Percentiles rank a stretch among this genome's conserved stretches.
phyloP scores from a whole-genome alignment of 768 basidiomycete species.

The Lactifluus subvellereus region DNA sequence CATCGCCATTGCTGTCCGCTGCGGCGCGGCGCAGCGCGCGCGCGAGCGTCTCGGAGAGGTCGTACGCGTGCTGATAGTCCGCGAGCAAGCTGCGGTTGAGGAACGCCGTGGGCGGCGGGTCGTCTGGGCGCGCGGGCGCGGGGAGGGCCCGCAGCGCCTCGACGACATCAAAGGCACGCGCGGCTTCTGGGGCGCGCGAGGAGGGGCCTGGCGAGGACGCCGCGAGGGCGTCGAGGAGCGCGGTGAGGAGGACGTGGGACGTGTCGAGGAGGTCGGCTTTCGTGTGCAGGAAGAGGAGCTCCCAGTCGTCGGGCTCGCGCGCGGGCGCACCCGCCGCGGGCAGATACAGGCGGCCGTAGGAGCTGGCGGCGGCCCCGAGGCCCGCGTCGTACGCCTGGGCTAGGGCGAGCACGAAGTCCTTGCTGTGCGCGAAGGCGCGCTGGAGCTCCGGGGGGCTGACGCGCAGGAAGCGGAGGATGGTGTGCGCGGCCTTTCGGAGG shows the following conservation, averaged over 20 bases:
- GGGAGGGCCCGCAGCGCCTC: slow-evolving; percentile 52
- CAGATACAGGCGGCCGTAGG: slow-evolving; percentile 52
- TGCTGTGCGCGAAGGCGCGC: slow-evolving; percentile 48
- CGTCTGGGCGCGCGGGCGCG: slow-evolving; percentile 19
- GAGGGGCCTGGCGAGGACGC: slow-evolving; percentile 32
- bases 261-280: slow-evolving; percentile 68
- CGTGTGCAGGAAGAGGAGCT: slow-evolving; percentile 61
- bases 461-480: slow-evolving; percentile 49
- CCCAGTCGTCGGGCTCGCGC: slow-evolving; percentile 52
- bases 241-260: slow-evolving; percentile 54
- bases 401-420: slow-evolving; percentile 48
- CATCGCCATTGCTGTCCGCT: slow-evolving; percentile 37
- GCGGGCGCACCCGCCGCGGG: slow-evolving; percentile 28
- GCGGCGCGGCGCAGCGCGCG: slow-evolving; percentile 43
- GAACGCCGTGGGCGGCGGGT: slow-evolving; percentile 36
- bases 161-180: slow-evolving; percentile 51
- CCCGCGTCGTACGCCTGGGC: slow-evolving; percentile 57
- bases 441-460: slow-evolving; percentile 44
- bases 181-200: slow-evolving; percentile 42
- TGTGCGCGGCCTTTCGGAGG: slow-evolving; percentile 57
- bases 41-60: slow-evolving; percentile 36
- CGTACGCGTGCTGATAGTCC: slow-evolving; percentile 69
- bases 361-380: slow-evolving; percentile 47
- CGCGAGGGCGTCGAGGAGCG: slow-evolving; percentile 46
- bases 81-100: slow-evolving; percentile 60